Evolutionary conservation across 2,329 filamentous ascomycete species (phyloP).

Genomic region (Macrophomina pseudophaseolina): DNA sequence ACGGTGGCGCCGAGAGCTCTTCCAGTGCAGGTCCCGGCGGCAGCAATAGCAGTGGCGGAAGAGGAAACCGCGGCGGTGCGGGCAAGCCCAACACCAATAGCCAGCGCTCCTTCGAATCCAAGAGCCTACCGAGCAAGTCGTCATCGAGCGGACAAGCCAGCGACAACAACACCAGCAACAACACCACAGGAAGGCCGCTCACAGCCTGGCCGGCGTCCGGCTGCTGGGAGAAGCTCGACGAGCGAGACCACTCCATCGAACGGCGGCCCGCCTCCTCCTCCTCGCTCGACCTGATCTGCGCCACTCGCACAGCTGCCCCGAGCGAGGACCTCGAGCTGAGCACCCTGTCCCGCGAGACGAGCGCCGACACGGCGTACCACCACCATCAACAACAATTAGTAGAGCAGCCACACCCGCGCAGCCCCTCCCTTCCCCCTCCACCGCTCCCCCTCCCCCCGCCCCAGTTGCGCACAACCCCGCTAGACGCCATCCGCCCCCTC

Average conservation of each 20-base stretch:
- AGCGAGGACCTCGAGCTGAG: not conserved
- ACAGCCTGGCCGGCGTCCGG: not conserved
- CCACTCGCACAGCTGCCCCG: not conserved
- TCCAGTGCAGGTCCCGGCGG: too few relatives aligned
- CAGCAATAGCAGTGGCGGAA: not conserved
- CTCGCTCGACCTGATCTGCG: not conserved
- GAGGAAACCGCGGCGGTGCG: not conserved
- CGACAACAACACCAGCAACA: not conserved
- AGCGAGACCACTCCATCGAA: not conserved
- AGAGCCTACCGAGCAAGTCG: not conserved
- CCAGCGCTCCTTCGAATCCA: not conserved
- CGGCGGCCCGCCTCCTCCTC: not conserved
- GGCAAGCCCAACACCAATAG: not conserved
- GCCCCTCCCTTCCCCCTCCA: not conserved
- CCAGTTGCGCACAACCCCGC: too few relatives aligned
- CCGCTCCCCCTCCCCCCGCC: not conserved
- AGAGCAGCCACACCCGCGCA: not conserved
- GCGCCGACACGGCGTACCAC: not conserved
- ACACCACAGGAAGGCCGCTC: not conserved
- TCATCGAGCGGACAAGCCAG: not conserved
- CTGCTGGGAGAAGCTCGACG: conserved; percentile 11
- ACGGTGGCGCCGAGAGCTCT: not conserved
- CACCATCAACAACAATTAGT: not conserved
- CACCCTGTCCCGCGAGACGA: not conserved
- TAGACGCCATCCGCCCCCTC: not conserved